Evolutionary conservation across 768 basidiomycete genomes (phyloP).

Genomic region (Rhizopogon vinicolor): DNA sequence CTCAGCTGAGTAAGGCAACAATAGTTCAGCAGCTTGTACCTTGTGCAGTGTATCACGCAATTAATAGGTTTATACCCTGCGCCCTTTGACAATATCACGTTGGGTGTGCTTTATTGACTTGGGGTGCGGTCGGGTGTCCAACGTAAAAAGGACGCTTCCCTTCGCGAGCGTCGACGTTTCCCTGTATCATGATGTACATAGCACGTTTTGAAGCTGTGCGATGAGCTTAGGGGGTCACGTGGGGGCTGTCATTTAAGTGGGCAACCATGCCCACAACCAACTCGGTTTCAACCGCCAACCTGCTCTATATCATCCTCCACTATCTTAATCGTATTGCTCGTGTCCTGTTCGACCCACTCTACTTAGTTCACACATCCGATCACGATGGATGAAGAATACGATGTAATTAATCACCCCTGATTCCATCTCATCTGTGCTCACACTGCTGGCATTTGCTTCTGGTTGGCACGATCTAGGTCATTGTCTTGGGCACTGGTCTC

Average conservation of each 20-base stretch:
- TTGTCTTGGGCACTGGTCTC: conserved; percentile 93
- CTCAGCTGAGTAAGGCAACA: neutral
- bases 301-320: neutral
- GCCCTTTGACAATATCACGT: too few species aligned
- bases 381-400: conserved; percentile 98
- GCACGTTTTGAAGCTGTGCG: too few species aligned
- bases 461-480: conserved; percentile 47
- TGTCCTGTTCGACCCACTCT: conserved; percentile 5
- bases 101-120: too few species aligned
- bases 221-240: conserved; percentile 14
- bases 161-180: too few species aligned
- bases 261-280: neutral
- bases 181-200: too few species aligned
- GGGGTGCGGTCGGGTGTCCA: too few species aligned
- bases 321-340: neutral
- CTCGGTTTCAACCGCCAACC: neutral
- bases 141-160: too few species aligned
- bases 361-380: conserved; percentile 10
- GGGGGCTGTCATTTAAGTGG: conserved; percentile 24
- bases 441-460: neutral
- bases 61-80: neutral
- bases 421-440: conserved; percentile 1
- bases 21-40: neutral
- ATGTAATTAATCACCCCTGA: conserved; percentile 46
- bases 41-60: neutral